phyloP scores from a whole-genome alignment of 2,329 filamentous ascomycete genomes.

The Helminthosporium solani region DNA sequence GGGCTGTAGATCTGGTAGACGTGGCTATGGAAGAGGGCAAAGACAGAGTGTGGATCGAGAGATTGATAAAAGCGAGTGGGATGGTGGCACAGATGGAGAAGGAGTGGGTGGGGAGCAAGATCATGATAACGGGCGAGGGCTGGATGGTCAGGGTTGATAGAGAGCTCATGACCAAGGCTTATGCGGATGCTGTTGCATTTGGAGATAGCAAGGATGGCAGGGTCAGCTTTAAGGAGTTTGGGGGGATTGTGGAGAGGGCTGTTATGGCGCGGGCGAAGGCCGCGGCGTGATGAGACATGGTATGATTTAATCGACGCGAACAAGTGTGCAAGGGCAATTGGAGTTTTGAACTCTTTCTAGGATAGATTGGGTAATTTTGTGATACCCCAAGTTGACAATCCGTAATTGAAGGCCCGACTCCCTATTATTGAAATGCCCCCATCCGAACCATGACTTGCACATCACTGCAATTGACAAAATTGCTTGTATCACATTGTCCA shows the following conservation, averaged over 20 bases:
- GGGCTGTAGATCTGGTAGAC: constrained; percentile 40
- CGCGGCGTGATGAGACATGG: constrained; percentile 3
- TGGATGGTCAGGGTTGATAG: constrained; percentile 46
- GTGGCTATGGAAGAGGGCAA: constrained; percentile 46
- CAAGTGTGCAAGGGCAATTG: background rate
- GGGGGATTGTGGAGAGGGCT: constrained; percentile 39
- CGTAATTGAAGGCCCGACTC: background rate
- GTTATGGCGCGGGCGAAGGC: constrained; percentile 26
- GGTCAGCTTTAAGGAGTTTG: constrained; percentile 42
- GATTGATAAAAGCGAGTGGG: constrained; percentile 45
- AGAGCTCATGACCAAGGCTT: constrained; percentile 44
- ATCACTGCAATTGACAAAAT: background rate
- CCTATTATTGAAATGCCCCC: background rate
- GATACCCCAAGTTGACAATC: background rate
- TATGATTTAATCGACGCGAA: background rate
- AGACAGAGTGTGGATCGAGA: constrained; percentile 47
- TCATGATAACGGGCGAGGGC: constrained; percentile 46
- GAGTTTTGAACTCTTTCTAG: constrained; percentile 2
- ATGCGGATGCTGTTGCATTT: constrained; percentile 35
- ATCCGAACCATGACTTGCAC: background rate
- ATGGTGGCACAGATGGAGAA: constrained; percentile 32
- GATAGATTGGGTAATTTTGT: background rate
- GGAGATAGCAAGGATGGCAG: constrained; percentile 30
- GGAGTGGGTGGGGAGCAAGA: constrained; percentile 25
- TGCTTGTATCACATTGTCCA: constrained; percentile 35